Conservation (phyloP, 1,284 basidiomycete species). For the Stereum hirsutum region DNA sequence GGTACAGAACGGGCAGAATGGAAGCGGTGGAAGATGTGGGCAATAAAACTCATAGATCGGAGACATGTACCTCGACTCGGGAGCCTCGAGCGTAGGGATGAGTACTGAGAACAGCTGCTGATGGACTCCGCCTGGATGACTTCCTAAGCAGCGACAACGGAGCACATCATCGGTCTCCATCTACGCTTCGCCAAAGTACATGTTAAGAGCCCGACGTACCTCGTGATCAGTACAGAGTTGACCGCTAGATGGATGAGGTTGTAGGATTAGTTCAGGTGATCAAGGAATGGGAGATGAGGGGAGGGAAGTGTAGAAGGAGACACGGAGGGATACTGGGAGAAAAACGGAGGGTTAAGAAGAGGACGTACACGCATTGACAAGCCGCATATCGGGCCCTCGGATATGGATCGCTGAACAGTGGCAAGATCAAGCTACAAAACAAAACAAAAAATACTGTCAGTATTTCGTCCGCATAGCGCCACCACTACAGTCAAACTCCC, state of each 20-base stretch:
- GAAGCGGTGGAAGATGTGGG: too few species aligned
- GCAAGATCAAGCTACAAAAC: slow-evolving; percentile 57
- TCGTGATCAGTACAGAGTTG: slow-evolving; percentile 80
- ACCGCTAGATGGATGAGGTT: slow-evolving; percentile 45
- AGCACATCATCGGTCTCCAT: not conserved
- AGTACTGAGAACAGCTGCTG: slow-evolving; percentile 59
- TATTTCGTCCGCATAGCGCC: too few species aligned
- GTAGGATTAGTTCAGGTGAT: too few species aligned
- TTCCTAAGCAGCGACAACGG: slow-evolving; percentile 38
- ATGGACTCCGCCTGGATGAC: slow-evolving; percentile 65
- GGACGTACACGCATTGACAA: slow-evolving; percentile 75
- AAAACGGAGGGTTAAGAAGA: slow-evolving; percentile 2
- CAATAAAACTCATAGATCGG: not conserved
- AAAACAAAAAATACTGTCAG: too few species aligned
- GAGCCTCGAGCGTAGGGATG: slow-evolving; percentile 67
- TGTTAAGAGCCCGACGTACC: slow-evolving; percentile 27
- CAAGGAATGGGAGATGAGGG: too few species aligned
- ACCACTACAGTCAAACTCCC: too few species aligned
- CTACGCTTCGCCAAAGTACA: not conserved
- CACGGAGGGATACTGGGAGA: too few species aligned
- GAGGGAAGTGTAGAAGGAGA: too few species aligned
- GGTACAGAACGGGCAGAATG: too few species aligned
- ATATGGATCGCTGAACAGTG: slow-evolving; percentile 69
- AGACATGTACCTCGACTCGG: slow-evolving; percentile 51
- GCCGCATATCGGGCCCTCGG: slow-evolving; percentile 79